Evolutionary conservation across 495 filamentous ascomycete species (phyloP).

Genomic region (Lasiosphaeria ovina): DNA sequence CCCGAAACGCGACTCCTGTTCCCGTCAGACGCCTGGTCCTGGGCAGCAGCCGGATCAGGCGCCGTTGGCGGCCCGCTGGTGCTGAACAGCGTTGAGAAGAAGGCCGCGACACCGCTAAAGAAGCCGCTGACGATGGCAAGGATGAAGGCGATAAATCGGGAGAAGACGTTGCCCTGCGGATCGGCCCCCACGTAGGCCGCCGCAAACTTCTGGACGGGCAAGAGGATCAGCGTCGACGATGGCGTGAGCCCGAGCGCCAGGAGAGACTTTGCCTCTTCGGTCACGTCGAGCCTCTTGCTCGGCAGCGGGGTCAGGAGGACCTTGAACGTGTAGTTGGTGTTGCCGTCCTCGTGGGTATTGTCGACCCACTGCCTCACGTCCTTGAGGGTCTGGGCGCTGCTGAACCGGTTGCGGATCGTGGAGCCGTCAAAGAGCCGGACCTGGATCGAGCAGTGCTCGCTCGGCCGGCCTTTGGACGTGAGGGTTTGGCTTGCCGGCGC

Average conservation of each 20-base stretch:
- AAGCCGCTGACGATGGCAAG: slow-evolving; percentile 44
- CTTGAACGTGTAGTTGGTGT: slow-evolving; percentile 73
- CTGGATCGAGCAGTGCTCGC: slow-evolving; percentile 63
- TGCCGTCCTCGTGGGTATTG: slow-evolving; percentile 36
- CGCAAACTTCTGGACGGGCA: slow-evolving; percentile 57
- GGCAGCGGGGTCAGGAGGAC: slow-evolving; percentile 77
- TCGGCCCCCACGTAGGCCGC: slow-evolving; percentile 54
- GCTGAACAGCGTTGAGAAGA: slow-evolving; percentile 36
- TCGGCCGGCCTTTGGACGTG: slow-evolving; percentile 19
- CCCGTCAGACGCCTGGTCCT: neutral
- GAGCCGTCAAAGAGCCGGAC: slow-evolving; percentile 83
- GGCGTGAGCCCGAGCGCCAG: slow-evolving; percentile 67
- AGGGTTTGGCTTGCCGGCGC: slow-evolving; percentile 20
- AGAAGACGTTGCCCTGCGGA: slow-evolving; percentile 41
- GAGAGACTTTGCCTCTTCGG: slow-evolving; percentile 70
- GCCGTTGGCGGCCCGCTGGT: slow-evolving; percentile 14
- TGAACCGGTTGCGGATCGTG: slow-evolving; percentile 70
- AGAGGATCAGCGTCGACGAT: slow-evolving; percentile 77
- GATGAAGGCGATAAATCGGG: slow-evolving; percentile 54
- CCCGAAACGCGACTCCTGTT: slow-evolving; percentile 24
- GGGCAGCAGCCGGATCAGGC: neutral
- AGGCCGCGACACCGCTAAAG: slow-evolving; percentile 24
- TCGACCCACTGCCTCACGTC: slow-evolving; percentile 81
- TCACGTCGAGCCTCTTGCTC: slow-evolving; percentile 65
- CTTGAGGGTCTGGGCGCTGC: slow-evolving; percentile 58